These are phyloP conservation scores for Lomentospora prolificans DNA, from an alignment of 2,329 filamentous ascomycete genomes.

Conservation along the genomic window DNA sequence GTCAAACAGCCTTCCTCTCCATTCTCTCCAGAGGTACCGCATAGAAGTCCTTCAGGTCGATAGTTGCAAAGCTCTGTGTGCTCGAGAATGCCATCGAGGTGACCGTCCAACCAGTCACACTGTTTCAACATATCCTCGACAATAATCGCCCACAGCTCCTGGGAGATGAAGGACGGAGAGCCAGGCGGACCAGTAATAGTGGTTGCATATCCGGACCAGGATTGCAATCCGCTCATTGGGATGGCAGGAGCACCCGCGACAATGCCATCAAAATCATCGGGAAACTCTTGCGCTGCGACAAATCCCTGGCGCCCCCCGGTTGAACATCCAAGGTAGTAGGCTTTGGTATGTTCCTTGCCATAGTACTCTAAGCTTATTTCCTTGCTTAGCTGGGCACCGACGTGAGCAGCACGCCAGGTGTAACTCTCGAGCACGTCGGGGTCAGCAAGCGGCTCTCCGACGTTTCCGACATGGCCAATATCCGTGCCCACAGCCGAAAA, in stretches of 20 bases:
- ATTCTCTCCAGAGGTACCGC: conserved; percentile 24
- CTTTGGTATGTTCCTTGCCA: conserved; percentile 18
- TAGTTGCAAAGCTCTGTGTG: conserved; percentile 33
- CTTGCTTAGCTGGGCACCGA: conserved; percentile 26
- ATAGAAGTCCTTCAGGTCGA: conserved; percentile 30
- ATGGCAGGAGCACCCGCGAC: conserved; percentile 33
- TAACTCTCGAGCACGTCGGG: conserved; percentile 25
- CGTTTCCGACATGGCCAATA: conserved; percentile 29
- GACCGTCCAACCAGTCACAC: conserved; percentile 40
- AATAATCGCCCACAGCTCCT: conserved; percentile 15
- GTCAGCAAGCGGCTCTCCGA: conserved; percentile 22
- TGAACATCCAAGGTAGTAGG: conserved; percentile 38
- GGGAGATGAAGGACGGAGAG: conserved; percentile 18
- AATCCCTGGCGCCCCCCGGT: conserved; percentile 44
- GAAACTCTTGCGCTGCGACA: conserved; percentile 34
- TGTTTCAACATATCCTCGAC: conserved; percentile 24
- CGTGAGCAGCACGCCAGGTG: conserved; percentile 32
- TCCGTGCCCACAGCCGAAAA: conserved; percentile 32
- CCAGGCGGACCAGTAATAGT: conserved; percentile 25
- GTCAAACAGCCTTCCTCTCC: conserved; percentile 27
- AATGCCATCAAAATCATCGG: conserved; percentile 35
- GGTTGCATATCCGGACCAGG: neutral
- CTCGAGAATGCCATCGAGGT: conserved; percentile 37
- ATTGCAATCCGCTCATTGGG: neutral
- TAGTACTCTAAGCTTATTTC: conserved; percentile 38